A percentile compares a stretch with the other conserved stretches of the same genome.
These are phyloP conservation scores for Aspergillus pseudotamarii DNA, from an alignment of 2,329 filamentous ascomycete species.

Conservation along the genomic window DNA sequence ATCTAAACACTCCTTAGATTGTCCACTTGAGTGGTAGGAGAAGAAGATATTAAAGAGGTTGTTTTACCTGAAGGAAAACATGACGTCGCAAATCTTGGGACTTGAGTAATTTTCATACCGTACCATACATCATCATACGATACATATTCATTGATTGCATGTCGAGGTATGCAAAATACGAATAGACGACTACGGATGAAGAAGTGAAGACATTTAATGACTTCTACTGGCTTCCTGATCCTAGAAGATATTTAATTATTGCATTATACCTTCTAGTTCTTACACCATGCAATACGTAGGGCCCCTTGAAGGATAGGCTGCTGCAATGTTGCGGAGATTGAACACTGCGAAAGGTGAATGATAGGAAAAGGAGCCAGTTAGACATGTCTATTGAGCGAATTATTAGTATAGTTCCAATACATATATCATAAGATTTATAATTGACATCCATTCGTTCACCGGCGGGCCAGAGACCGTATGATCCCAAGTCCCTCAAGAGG, in stretches of 20 bases:
- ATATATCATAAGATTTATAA: neutral
- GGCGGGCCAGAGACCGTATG: conserved; percentile 3
- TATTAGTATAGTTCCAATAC: neutral
- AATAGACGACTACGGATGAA: neutral
- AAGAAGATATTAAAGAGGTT: neutral
- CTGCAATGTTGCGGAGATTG: neutral
- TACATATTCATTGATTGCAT: neutral
- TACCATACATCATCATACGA: neutral
- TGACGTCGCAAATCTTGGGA: conserved; percentile 18
- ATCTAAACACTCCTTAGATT: neutral
- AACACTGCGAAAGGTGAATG: neutral
- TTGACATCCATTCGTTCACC: conserved; percentile 1
- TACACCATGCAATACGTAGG: neutral
- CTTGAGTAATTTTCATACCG: conserved; percentile 8
- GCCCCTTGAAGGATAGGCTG: neutral
- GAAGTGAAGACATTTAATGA: neutral
- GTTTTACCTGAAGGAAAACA: conserved; percentile 7
- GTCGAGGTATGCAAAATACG: no score
- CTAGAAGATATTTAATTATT: neutral
- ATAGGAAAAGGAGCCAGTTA: neutral
- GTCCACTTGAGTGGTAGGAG: neutral
- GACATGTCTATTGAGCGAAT: neutral
- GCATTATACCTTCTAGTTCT: neutral
- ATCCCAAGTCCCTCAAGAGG: neutral
- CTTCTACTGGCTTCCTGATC: neutral